Evolutionary conservation across 768 basidiomycete species (phyloP), one percentile per base, ranked within the genome.

Genomic region (Piloderma croceum): DNA sequence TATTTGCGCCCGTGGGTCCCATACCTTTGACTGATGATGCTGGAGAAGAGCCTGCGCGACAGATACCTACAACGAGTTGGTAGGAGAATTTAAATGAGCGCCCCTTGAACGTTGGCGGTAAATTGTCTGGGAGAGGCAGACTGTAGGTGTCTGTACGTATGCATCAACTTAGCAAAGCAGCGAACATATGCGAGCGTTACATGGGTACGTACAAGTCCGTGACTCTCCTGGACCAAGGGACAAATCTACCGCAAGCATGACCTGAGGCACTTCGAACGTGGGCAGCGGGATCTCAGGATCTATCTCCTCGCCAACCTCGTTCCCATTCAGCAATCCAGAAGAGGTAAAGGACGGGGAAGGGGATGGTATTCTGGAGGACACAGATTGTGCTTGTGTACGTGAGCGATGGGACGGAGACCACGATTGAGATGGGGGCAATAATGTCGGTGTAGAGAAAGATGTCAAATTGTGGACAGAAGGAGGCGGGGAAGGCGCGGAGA

Each of bases 101-200:
- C 3, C 96, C 94, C 34, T 77, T 75, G 64, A 88, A 96, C 0
- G 92, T 90, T 0, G 96, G 96, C 2, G 96, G 96, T 0, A 98
- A 67, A 41, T 77, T 77, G 9, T 77, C 69, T 0, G 96, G 94
- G 1, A 99, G 65, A 1, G 65, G 61, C 10, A 93, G 63, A 1
- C 75, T 75, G 59, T 96, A 98, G 1, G 81, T 81, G 59, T 87
- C 93, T 97, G 54, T 34, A 9, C 32, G 23, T 3, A 3, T 27
- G 25, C 10, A 13, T 9, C 10, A 7, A 24, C 11, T 24, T 11
- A 23, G 37, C 22, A 21, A 9, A 35, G 25, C 22, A 27, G 46
- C 5, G 29, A n/a, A 34, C 27, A 31, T 36, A 21, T 34, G 31
- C 36, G 36, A 43, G 18, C 33, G 6, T 42, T 29, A 29, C 10